Base-by-base conservation (phyloP, 2,329 filamentous ascomycete species). In the Cladophialophora carrionii region DNA sequence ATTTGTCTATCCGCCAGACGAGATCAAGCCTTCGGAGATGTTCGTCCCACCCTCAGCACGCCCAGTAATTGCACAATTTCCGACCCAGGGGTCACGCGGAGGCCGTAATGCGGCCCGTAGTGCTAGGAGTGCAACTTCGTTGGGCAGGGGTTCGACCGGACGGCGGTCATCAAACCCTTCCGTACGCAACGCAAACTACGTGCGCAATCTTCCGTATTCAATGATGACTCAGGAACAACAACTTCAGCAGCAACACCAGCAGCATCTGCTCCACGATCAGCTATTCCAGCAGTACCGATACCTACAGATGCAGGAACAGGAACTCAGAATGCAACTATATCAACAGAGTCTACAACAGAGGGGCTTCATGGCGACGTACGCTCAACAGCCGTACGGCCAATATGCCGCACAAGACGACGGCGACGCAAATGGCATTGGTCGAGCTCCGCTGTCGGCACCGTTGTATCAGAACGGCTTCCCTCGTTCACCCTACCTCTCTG, bases 1-100 rank as follows among this genome's bases (percentile, higher is more conserved):
- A 75, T 99, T 89, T 73, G 87, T 90, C 63, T 97, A 90, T 72
- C 95, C 95, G 3, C 90, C 91, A 62, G 92, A 68, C 59, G 70
- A 70, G 26, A 63, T 66, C 60, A 71, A 62, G 43, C 69, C 66
- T 29, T 70, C 68, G 17, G 70, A 69, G 17, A 64, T 67, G 37
- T 71, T 71, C 49, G 64, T 72, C 8, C 76, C 82, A 17, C 81
- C 82, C 0, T 85, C 86, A 71, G 83, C 85, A 6, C 82, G 82
- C 66, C 82, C 83, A 2, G 78, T 84, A 6, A 77, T 88, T 49
- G 75, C 79, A 2, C 74, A 78, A 22, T 74, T 73, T 22, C 78
- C 79, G 14, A 73, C 76, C 14, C 69, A 70, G 55, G 71, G 76
- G n/a, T 79, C 79, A 12, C 79, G 83, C 26, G 80, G 81, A 64